Percentiles rank a stretch among this genome's conserved stretches.
Conservation (phyloP, 345 rosid species). For the Ceriops tagal region DNA sequence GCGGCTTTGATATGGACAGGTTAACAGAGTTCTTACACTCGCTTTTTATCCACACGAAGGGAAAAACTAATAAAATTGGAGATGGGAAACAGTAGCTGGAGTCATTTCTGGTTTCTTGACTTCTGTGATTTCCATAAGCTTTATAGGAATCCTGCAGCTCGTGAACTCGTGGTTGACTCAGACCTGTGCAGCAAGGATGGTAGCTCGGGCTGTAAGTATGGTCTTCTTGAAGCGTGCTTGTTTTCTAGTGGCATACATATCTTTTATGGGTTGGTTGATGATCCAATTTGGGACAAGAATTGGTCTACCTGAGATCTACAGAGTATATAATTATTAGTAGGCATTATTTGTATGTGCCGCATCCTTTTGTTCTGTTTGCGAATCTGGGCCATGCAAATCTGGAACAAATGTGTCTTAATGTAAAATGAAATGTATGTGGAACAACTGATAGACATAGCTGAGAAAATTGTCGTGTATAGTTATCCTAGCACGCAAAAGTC, state of each 20-base stretch:
- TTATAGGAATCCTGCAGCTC: constrained; percentile 34
- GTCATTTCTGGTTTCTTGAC: constrained; percentile 52
- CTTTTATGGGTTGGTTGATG: constrained; percentile 55
- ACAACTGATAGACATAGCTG: not conserved
- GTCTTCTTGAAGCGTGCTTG: constrained; percentile 49
- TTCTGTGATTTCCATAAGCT: constrained; percentile 47
- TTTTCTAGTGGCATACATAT: constrained; percentile 53
- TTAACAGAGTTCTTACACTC: constrained; percentile 36
- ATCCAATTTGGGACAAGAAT: constrained; percentile 46
- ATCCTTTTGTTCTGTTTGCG: not conserved
- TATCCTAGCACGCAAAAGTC: not conserved
- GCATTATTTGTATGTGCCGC: constrained; percentile 6
- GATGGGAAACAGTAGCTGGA: constrained; percentile 56
- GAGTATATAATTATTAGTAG: constrained; percentile 23
- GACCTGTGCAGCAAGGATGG: constrained; percentile 19
- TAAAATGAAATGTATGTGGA: constrained; percentile 1
- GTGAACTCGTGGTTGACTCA: constrained; percentile 38
- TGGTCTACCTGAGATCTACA: constrained; percentile 38
- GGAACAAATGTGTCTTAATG: not conserved
- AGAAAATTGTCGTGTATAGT: constrained; percentile 13
- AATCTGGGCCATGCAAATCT: constrained; percentile 9
- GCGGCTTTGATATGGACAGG: constrained; percentile 27
- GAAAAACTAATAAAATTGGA: constrained; percentile 39
- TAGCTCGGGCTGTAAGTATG: constrained; percentile 11
- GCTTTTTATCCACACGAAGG: constrained; percentile 29